A percentile compares a stretch with the other conserved stretches of the same genome.
Conservation (phyloP, 768 basidiomycete species). For the Tricholoma matsutake region DNA sequence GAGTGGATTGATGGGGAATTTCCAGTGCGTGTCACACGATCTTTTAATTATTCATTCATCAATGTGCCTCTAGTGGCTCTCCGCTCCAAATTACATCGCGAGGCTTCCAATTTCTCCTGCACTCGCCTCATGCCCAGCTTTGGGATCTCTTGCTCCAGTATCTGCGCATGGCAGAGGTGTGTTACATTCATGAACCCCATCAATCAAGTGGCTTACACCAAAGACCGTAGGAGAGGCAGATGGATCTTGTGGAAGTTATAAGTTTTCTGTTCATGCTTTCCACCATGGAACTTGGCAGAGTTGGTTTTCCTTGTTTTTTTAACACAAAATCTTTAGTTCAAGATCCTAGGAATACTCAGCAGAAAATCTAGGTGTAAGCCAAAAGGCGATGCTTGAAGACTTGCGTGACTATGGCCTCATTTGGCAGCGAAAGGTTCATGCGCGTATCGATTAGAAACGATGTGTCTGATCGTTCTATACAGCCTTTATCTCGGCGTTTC, state of each 20-base stretch:
- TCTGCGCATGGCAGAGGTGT: conserved; percentile 79
- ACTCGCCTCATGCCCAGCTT: conserved; percentile 90
- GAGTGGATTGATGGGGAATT: conserved; percentile 81
- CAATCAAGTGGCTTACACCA: conserved; percentile 15
- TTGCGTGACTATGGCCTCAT: conserved; percentile 93
- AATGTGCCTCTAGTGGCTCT: conserved; percentile 40
- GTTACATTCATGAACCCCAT: conserved; percentile 14
- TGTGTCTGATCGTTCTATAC: conserved; percentile 12
- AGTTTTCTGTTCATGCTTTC: conserved; percentile 97
- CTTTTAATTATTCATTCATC: neutral
- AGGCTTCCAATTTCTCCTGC: conserved; percentile 95
- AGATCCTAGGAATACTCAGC: conserved; percentile 79
- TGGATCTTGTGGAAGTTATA: conserved; percentile 92
- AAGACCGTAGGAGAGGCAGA: conserved; percentile 65
- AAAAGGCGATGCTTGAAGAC: conserved; percentile 86
- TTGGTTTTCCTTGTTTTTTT: conserved; percentile 33
- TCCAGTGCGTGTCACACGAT: conserved; percentile 46
- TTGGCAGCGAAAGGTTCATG: conserved; percentile 73
- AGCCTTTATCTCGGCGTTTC: conserved; percentile 79
- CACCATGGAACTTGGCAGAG: conserved; percentile 91
- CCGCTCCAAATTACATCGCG: conserved; percentile 82
- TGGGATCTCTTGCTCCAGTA: conserved; percentile 95
- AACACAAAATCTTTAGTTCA: conserved; percentile 3
- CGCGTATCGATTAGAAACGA: conserved; percentile 16
- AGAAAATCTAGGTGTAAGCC: conserved; percentile 72